Evolutionary conservation across 2,329 filamentous ascomycete genomes (phyloP).

Genomic region (Talaromyces sp.): DNA sequence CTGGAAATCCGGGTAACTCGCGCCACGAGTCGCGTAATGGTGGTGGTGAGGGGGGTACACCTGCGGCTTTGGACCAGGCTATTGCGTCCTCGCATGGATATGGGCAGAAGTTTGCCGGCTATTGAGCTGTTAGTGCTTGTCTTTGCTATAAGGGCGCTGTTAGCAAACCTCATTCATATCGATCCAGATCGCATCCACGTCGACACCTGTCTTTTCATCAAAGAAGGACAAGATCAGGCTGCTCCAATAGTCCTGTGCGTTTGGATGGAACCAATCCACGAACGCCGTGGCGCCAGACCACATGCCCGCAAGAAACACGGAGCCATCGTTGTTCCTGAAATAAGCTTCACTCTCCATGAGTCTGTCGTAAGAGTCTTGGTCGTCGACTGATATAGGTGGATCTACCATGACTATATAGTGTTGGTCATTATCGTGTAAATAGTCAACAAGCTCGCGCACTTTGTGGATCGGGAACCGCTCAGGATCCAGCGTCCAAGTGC

Average conservation of each 20-base stretch:
- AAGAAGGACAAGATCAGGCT: constrained; percentile 66
- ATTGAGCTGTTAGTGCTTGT: not conserved
- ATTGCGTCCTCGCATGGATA: constrained; percentile 56
- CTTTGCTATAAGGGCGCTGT: not conserved
- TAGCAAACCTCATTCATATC: constrained; percentile 61
- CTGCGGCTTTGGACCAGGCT: constrained; percentile 47
- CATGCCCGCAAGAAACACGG: constrained; percentile 61
- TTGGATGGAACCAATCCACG: constrained; percentile 72
- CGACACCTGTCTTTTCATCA: constrained; percentile 59
- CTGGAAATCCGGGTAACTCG: constrained; percentile 65
- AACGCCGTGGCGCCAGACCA: constrained; percentile 73
- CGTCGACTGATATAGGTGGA: constrained; percentile 53
- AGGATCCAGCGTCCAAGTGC: constrained; percentile 40
- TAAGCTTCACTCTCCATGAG: constrained; percentile 35
- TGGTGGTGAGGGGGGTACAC: constrained; percentile 57
- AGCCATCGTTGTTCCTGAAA: constrained; percentile 58
- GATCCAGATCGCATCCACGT: constrained; percentile 76
- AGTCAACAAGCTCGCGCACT: constrained; percentile 63
- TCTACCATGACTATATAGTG: constrained; percentile 78
- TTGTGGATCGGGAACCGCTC: constrained; percentile 39
- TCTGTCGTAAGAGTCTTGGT: constrained; percentile 36
- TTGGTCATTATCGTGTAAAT: constrained; percentile 65
- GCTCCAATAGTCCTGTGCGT: constrained; percentile 66
- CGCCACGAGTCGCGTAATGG: constrained; percentile 62
- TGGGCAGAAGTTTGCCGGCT: constrained; percentile 49